Evolutionary conservation across 1,284 basidiomycete species (phyloP), one percentile per base, ranked within the genome.

Genomic region (Tetrapyrgos nigripes): DNA sequence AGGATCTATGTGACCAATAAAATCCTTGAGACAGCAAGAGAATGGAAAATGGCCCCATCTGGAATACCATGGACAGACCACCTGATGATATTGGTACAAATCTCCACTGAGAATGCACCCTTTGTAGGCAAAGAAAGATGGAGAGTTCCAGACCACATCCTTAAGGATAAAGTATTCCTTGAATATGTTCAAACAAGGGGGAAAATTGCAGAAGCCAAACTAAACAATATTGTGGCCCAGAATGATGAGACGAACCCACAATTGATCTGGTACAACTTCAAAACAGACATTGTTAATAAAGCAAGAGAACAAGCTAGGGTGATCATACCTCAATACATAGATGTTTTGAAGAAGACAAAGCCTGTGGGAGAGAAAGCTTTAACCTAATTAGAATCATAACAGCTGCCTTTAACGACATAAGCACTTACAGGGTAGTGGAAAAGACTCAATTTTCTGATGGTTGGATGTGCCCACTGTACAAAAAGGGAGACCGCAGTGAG

Each of bases 41-140:
- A 61, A 8, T 70, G 68, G 68, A 13, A 37, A 21, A 64, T 70
- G 14, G 17, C n/a, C 21, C 33, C 29, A 24, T 19, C 43, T 28
- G 59, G 26, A 4, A 33, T 59, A 17, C 26, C 55, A 21, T 23
- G 35, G 2, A 53, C 64, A 17, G 68, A 73, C 59, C 68, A 69
- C 29, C 19, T 35, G 9, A 43, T 69, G 27, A 62, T 65, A 0
- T 53, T 60, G 0, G 66, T 70, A 0, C 52, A 55, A 23, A 23
- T 70, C 0, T 43, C 62, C 0, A 50, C 57, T 11, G 31, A 54
- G 14, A 57, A 58, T 3, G 64, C 63, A 17, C 73, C 70, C 4
- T 58, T 46, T 2, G 59, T 65, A 4, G 72, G 72, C 0, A 48
- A 24, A 23, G 71, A 70, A 0, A n/a, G 66, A 28, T 71, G 70